Conservation (phyloP, 768 basidiomycete species). For the Artomyces pyxidatus region DNA sequence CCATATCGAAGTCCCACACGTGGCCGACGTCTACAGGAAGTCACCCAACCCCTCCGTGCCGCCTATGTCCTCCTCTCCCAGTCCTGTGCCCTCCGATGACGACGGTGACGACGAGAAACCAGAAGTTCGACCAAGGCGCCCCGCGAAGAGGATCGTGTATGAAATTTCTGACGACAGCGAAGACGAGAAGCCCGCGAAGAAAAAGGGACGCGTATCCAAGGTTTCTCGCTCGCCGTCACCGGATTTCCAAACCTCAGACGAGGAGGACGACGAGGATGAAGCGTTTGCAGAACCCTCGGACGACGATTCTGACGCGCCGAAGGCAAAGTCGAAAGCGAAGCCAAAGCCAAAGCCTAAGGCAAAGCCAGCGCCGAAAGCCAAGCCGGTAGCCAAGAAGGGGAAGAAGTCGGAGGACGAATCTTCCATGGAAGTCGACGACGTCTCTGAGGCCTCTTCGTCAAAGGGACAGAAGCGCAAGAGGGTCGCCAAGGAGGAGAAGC, state of each 20-base stretch:
- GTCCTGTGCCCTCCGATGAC: constrained; percentile 7
- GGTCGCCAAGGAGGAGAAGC: constrained; percentile 20
- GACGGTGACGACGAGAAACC: constrained; percentile 9
- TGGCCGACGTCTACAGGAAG: constrained; percentile 8
- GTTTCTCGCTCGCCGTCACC: constrained; percentile 15
- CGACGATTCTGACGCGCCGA: constrained; percentile 29
- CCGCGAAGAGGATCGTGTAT: constrained; percentile 18
- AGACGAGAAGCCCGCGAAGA: constrained; percentile 12
- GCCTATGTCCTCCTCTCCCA: constrained; percentile 5
- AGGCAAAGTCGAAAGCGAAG: constrained; percentile 24
- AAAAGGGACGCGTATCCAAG: constrained; percentile 11
- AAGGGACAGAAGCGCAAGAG: constrained; percentile 44
- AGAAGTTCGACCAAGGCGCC: too few species aligned
- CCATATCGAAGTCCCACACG: constrained; percentile 10
- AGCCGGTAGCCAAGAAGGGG: constrained; percentile 19
- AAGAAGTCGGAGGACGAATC: constrained; percentile 26
- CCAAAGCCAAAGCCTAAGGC: constrained; percentile 19
- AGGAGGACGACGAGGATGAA: constrained; percentile 25
- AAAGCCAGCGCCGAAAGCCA: constrained; percentile 18
- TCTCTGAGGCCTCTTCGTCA: constrained; percentile 27
- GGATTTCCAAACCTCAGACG: constrained; percentile 24
- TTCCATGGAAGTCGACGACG: constrained; percentile 53
- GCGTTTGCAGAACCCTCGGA: constrained; percentile 17
- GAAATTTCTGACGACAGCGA: constrained; percentile 38
- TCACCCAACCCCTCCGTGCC: neutral